A percentile compares a stretch with the other conserved stretches of the same genome.
phyloP scores from a whole-genome alignment of 1,284 basidiomycete genomes.

The Boletus subluridellus region DNA sequence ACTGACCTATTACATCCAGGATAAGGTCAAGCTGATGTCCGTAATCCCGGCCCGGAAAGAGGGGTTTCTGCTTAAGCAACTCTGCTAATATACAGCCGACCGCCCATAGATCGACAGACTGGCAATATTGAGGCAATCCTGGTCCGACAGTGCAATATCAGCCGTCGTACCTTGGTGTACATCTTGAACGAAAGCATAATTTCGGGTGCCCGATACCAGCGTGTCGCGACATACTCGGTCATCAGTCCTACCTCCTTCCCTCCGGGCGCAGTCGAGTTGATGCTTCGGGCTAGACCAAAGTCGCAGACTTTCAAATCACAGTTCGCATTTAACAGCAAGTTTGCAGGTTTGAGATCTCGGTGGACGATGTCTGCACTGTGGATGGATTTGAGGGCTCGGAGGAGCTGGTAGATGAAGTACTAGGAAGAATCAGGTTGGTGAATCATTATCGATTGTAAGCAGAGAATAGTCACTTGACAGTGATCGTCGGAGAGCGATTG shows the following conservation, averaged over 20 bases:
- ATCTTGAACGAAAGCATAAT: conserved; percentile 90
- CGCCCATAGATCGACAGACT: conserved; percentile 83
- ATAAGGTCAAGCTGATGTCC: conserved; percentile 85
- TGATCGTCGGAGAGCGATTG: conserved; percentile 89
- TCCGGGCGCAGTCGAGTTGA: conserved; percentile 57
- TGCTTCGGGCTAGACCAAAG: conserved; percentile 75
- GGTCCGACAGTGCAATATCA: conserved; percentile 3
- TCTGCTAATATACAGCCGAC: conserved; percentile 90
- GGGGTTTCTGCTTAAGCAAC: conserved; percentile 72
- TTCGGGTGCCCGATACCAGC: conserved; percentile 84
- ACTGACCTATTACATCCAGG: conserved; percentile 74
- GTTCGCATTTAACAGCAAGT: conserved; percentile 77
- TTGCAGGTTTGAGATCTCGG: conserved; percentile 80
- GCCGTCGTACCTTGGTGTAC: conserved; percentile 58
- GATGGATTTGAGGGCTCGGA: conserved; percentile 81
- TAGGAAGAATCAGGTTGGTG: conserved; percentile 26
- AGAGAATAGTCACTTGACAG: conserved; percentile 55
- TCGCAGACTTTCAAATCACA: conserved; percentile 87
- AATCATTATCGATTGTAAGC: not conserved
- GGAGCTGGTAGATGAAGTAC: conserved; percentile 74
- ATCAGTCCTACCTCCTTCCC: conserved; percentile 72
- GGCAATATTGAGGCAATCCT: conserved; percentile 10
- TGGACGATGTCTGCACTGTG: conserved; percentile 80
- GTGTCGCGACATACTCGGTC: conserved; percentile 83
- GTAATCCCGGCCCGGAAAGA: conserved; percentile 88